Evolutionary conservation across 345 rosid genomes (phyloP), one percentile per base, ranked within the genome.

Genomic region (Eucalyptus marginata): DNA sequence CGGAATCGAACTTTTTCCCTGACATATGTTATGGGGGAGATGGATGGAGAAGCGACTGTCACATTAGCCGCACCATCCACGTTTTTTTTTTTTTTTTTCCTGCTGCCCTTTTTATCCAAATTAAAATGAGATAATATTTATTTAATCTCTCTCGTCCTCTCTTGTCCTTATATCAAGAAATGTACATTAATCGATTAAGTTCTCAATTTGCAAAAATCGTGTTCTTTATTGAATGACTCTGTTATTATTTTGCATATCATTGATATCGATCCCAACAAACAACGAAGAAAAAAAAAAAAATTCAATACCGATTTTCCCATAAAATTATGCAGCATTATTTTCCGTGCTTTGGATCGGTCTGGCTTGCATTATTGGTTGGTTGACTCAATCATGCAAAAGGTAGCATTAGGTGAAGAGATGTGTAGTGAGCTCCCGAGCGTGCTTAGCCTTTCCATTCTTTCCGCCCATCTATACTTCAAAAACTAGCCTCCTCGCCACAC

Each of bases 241-340:
- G 18, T 71, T 56, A 52, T 52, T 52, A 76, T 76, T 76, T 3
- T 7, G 5, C 3, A 40, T 2, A 76, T 36, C 47, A 40, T 40
- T 40, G 12, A 40, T 40, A 76, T 76, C 5, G 9, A 40, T 10
- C 29, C 5, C 47, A 3, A 20, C 13, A 11, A 33, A 31, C 10
- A 7, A 4, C 5, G 3, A 9, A 76, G 1, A 11, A 10, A 40
- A 18, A 7, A 2, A 36, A 11, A 3, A 6, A 56, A 10, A 24
- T 24, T 56, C 27, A 40, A 40, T 5, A 22, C 2, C 1, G 47
- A 3, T 40, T 76, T 6, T 2, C 29, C 29, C 29, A 11, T 76
- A 40, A 40, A 76, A 76, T 40, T 20, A 76, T 76, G 29, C 13
- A 20, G 9, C 47, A 76, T 76, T 36, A 40, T 40, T 76, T 76